Base-by-base conservation (phyloP, 1,284 basidiomycete species). In the Chiua sp. region DNA sequence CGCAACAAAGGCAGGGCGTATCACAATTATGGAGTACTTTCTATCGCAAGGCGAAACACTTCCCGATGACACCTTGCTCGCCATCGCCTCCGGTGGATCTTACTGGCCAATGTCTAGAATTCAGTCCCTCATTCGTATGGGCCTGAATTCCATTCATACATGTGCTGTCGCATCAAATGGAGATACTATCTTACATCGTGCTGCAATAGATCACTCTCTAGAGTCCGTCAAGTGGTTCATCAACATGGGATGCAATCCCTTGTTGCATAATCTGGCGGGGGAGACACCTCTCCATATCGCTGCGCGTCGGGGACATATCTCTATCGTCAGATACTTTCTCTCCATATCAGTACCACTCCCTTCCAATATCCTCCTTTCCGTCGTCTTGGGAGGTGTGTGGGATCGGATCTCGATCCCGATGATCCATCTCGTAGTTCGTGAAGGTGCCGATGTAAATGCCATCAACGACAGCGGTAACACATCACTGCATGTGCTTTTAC, bases 191-290 rank as follows among this genome's bases (percentile, higher is more conserved):
- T 42, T 42, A 11, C 39, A 42, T 42, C 39, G 39, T 42, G 39
- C 39, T 42, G 39, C 39, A n/a, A n/a, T 7, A n/a, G 8, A 3
- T 3, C 4, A 42, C 10, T 37, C 13, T 15, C 12, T 20, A n/a
- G 8, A n/a, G 5, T 13, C 16, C 18, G 37, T 39, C 37, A 13
- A 13, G 23, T 13, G 50, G 15, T 22, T 66, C 6, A 5, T 66
- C 13, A 22, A 7, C 6, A 7, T 28, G 4, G 61, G 60, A 7
- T 63, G 49, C 26, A 39, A 63, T 42, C 63, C 49, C n/a, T 49
- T 35, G 6, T 7, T 46, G 22, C 35, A 18, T 23, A 23, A 63
- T 30, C 49, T 8, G 3, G 12, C 23, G n/a, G 49, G 52, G 11
- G 47, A 63, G 44, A 55, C 49, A 2, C 42, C 39, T 2, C 53